Base-by-base conservation (phyloP, 2,329 filamentous ascomycete species). In the Exophiala mesophila region DNA sequence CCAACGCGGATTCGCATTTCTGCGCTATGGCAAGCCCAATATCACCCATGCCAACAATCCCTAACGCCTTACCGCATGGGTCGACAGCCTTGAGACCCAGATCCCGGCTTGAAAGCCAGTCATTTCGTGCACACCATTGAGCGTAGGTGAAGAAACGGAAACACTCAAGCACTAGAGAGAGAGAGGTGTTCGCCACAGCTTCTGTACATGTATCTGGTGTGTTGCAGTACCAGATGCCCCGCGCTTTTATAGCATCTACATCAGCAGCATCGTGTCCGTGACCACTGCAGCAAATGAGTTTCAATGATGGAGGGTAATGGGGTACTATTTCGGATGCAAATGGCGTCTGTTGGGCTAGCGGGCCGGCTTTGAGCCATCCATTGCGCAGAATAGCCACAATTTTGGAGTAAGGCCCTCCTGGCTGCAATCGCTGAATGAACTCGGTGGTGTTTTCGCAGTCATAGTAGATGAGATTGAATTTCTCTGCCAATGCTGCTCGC, bases 1-100 rank as follows among this genome's bases (percentile, higher is more conserved):
- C 84, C 59, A 94, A 89, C 0, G 73, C 83, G 40, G 77, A 72
- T 3, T 82, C 83, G 0, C 73, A 75, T 64, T 88, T 88, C 59
- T 70, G 34, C 12, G 47, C 49, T 6, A 43, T 72, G 24, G 40
- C 45, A 40, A 65, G 67, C 0, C 72, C 72, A 33, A 75, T 74
- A 1, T 60, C 57, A 0, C 72, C 72, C 63, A 73, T 65, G 0
- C 72, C 72, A 0, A 74, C 57, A 23, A 75, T 73, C 0, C 71
- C 72, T 3, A 76, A 57, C 0, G 60, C 68, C 54, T 70, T 55
- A 0, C 66, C 68, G 0, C 60, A 57, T 1, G 72, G 70, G 52
- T 74, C 71, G n/a, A n/a, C n/a, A n/a, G n/a, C n/a, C 5, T 55
- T 57, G 3, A 59, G 59, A 0, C 67, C 66, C 0, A 64, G 54